phyloP scores from a whole-genome alignment of 2,329 filamentous ascomycete genomes.

The Periconia sp. region DNA sequence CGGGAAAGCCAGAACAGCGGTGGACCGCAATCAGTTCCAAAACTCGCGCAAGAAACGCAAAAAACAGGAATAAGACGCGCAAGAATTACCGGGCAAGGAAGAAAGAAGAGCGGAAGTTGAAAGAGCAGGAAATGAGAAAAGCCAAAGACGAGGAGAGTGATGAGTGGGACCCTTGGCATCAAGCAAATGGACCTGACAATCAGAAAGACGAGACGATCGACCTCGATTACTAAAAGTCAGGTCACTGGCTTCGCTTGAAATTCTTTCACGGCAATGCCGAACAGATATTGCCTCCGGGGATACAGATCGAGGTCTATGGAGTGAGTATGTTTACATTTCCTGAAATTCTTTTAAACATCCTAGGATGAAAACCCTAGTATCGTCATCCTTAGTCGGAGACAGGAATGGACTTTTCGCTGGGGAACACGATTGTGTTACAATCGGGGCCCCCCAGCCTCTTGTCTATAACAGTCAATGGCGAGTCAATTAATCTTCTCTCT shows the following conservation, averaged over 20 bases:
- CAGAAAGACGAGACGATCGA: constrained; percentile 42
- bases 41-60: constrained; percentile 23
- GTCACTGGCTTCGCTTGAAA: not conserved
- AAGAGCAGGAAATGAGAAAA: constrained; percentile 15
- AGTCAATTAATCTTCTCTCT: constrained; percentile 43
- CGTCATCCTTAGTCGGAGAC: constrained; percentile 95
- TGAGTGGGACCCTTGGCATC: constrained; percentile 48
- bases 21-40: constrained; percentile 30
- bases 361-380: constrained; percentile 87
- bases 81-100: constrained; percentile 28
- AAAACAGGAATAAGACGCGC: constrained; percentile 18
- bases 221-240: constrained; percentile 50
- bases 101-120: constrained; percentile 21
- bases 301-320: not conserved
- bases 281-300: not conserved
- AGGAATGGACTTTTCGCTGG: constrained; percentile 18
- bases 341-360: constrained; percentile 6
- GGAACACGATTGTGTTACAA: constrained; percentile 18
- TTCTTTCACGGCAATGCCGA: not conserved
- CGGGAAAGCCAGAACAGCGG: constrained; percentile 25
- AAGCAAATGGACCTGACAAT: constrained; percentile 49
- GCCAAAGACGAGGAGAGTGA: constrained; percentile 29
- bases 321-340: constrained; percentile 4
- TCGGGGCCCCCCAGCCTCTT: constrained; percentile 20
- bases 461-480: constrained; percentile 26